Percentiles rank a stretch among this genome's conserved stretches.
Conservation (phyloP, 768 basidiomycete genomes). For the Xerocomellus intermedius region DNA sequence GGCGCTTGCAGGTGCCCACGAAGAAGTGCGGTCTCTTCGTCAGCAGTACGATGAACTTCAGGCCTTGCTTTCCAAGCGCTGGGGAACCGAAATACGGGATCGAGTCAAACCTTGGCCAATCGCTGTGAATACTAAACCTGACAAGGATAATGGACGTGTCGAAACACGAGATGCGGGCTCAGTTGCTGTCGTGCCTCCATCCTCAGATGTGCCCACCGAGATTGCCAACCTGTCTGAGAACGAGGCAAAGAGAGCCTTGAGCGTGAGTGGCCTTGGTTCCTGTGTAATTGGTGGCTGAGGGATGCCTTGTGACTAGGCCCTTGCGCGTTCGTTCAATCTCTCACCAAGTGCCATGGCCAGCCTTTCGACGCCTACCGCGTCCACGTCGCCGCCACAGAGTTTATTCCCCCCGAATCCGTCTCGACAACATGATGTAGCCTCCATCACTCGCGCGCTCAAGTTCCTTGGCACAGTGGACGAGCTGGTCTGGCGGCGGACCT, state of each 20-base stretch:
- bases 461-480: slow-evolving; percentile 29
- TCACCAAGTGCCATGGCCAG: background rate
- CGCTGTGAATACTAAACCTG: background rate
- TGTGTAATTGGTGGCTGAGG: background rate
- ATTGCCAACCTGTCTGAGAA: slow-evolving; percentile 22
- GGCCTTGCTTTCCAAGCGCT: slow-evolving; percentile 14
- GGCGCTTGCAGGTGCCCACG: slow-evolving; percentile 21
- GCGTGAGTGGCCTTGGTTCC: slow-evolving; percentile 13
- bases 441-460: slow-evolving; percentile 23
- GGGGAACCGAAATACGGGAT: slow-evolving; percentile 3
- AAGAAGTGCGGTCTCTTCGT: slow-evolving; percentile 27
- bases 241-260: slow-evolving; percentile 21
- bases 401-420: background rate
- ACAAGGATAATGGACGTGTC: background rate
- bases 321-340: slow-evolving; percentile 15
- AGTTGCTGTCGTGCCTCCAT: background rate
- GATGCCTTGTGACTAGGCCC: slow-evolving; percentile 3
- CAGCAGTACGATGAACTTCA: slow-evolving; percentile 27
- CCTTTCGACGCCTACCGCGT: background rate
- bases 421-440: slow-evolving; percentile 16
- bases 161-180: background rate
- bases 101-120: background rate
- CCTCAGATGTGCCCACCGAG: slow-evolving; percentile 8
- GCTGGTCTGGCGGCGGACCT: slow-evolving; percentile 27
- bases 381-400: background rate